These are phyloP conservation scores for Raddia guianensis DNA, from an alignment of 176 grass and related monocot species.

Conservation along the genomic window DNA sequence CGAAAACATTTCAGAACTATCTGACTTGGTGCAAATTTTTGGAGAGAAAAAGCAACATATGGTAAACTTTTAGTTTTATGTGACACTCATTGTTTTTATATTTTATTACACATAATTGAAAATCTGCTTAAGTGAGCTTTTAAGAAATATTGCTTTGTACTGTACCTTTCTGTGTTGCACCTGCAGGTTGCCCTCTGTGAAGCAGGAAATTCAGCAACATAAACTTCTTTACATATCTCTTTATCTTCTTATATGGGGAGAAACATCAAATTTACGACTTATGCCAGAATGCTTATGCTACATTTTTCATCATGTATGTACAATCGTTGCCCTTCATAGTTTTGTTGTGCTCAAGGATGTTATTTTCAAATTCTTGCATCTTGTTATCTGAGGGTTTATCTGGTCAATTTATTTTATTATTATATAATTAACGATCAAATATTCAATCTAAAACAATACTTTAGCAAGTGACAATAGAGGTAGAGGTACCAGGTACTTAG, in stretches of 20 bases:
- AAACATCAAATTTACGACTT: constrained; percentile 85
- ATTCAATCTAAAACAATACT: too few species aligned
- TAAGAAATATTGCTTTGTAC: constrained; percentile 13
- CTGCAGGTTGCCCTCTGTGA: constrained; percentile 88
- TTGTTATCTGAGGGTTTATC: too few species aligned
- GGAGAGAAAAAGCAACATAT: constrained; percentile 85
- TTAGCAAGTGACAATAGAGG: too few species aligned
- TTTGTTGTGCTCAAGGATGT: constrained; percentile 6
- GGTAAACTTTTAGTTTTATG: constrained; percentile 47
- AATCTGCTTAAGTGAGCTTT: background rate
- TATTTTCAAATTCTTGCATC: too few species aligned
- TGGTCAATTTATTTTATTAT: too few species aligned
- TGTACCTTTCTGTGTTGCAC: constrained; percentile 15
- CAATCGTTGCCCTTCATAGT: constrained; percentile 14
- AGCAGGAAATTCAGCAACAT: constrained; percentile 94
- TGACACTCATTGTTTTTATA: constrained; percentile 17
- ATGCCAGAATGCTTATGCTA: constrained; percentile 98
- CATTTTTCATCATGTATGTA: constrained; percentile 89
- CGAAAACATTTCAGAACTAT: constrained; percentile 92
- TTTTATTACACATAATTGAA: constrained; percentile 27
- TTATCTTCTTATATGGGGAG: constrained; percentile 99
- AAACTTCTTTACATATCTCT: constrained; percentile 95
- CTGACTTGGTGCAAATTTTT: constrained; percentile 94
- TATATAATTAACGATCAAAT: too few species aligned
- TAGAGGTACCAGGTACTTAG: too few species aligned